Percentiles rank a stretch among this genome's conserved stretches.
These are phyloP conservation scores for Pugionium cornutum DNA, from an alignment of 345 rosid species.

Conservation along the genomic window DNA sequence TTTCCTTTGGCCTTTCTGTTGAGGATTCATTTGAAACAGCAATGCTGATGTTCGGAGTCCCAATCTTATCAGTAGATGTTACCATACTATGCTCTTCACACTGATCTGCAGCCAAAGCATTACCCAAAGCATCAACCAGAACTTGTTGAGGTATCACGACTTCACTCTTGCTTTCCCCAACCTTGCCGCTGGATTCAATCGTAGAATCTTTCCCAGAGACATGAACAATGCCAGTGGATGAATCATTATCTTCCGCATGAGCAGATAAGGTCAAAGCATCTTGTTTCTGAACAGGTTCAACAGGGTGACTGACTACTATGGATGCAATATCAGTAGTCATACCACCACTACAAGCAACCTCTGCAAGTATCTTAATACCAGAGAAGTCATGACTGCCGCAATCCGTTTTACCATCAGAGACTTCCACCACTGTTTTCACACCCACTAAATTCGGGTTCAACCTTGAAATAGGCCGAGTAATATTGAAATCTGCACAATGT, in stretches of 20 bases:
- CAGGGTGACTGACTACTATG: slow-evolving; percentile 22
- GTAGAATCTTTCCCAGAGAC: slow-evolving; percentile 31
- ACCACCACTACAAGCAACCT: slow-evolving; percentile 51
- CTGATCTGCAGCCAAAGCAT: slow-evolving; percentile 1
- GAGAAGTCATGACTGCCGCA: slow-evolving; percentile 52
- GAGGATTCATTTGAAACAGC: slow-evolving; percentile 37
- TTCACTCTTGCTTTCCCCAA: slow-evolving; percentile 14
- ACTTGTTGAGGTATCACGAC: neutral
- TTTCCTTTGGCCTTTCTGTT: slow-evolving; percentile 22
- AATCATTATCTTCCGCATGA: slow-evolving; percentile 25
- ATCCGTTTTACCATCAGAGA: slow-evolving; percentile 30
- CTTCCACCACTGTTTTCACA: slow-evolving; percentile 24
- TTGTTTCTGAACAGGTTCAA: slow-evolving; percentile 17
- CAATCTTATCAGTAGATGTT: slow-evolving; percentile 14
- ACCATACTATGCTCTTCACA: slow-evolving; percentile 1
- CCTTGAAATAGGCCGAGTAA: slow-evolving; percentile 17
- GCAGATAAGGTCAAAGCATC: slow-evolving; percentile 8
- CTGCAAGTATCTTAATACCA: slow-evolving; percentile 70
- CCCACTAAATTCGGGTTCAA: slow-evolving; percentile 19
- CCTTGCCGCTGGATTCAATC: slow-evolving; percentile 18
- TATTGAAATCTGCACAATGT: slow-evolving; percentile 14
- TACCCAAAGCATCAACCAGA: neutral
- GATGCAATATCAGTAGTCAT: slow-evolving; percentile 35
- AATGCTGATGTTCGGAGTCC: neutral
- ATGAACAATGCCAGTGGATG: slow-evolving; percentile 25